These are phyloP conservation scores for Baudoinia panamericana DNA, from an alignment of 495 filamentous ascomycete genomes.

Conservation along the genomic window DNA sequence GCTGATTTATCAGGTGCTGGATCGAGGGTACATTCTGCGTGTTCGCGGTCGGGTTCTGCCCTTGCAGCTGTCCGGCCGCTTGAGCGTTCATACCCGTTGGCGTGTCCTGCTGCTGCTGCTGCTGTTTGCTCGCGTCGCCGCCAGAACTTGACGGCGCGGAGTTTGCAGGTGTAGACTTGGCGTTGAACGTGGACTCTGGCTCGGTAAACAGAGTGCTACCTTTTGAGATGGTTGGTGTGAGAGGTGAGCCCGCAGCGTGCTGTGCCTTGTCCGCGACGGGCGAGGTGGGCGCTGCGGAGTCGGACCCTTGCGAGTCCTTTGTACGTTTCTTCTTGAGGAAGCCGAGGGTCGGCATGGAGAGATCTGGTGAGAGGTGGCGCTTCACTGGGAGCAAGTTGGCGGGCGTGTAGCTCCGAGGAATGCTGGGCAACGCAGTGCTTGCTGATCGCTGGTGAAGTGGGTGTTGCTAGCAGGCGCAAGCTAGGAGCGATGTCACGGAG, in stretches of 20 bases:
- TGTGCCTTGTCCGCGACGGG: conserved; percentile 5
- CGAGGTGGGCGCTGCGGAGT: conserved; percentile 22
- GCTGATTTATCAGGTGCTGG: conserved; percentile 56
- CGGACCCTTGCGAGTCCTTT: conserved; percentile 47
- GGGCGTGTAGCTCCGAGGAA: conserved; percentile 1
- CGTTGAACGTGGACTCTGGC: conserved; percentile 37
- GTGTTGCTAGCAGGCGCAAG: too few relatives aligned
- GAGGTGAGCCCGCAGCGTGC: conserved; percentile 6
- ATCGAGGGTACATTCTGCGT: conserved; percentile 51
- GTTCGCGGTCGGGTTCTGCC: conserved; percentile 23
- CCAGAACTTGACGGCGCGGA: conserved; percentile 1
- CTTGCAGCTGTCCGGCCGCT: conserved; percentile 5
- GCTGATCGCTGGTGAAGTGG: not conserved
- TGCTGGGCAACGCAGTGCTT: not conserved
- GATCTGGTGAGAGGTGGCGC: conserved; percentile 6
- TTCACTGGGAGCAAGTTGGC: conserved; percentile 3
- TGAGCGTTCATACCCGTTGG: conserved; percentile 10
- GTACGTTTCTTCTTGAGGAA: conserved; percentile 97
- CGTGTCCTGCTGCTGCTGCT: conserved; percentile 25
- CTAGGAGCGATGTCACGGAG: too few relatives aligned
- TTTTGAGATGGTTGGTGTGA: conserved; percentile 9
- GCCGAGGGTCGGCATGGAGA: conserved; percentile 58
- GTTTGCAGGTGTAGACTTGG: conserved; percentile 39
- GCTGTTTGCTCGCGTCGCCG: conserved; percentile 13
- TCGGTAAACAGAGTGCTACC: conserved; percentile 10